Percentiles rank a stretch among this genome's conserved stretches.
Conservation (phyloP, 345 rosid genomes). For the Angophora floribunda region DNA sequence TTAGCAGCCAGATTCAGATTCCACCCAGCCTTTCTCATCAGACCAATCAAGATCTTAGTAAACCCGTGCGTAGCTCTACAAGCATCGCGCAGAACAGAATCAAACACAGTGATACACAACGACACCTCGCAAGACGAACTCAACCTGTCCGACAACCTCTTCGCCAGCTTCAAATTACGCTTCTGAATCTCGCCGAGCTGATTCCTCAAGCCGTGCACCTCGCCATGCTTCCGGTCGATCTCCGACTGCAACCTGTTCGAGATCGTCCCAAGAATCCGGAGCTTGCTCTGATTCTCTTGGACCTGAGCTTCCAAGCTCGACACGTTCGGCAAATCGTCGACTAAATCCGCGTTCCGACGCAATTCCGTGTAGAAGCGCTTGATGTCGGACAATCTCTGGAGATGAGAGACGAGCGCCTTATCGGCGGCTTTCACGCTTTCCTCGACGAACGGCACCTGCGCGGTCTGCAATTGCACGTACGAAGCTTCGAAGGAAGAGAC, state of each 20-base stretch:
- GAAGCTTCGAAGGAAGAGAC: constrained; percentile 81
- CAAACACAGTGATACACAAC: constrained; percentile 52
- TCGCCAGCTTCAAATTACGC: constrained; percentile 40
- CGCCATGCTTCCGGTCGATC: constrained; percentile 60
- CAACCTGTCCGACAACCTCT: constrained; percentile 39
- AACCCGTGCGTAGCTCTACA: constrained; percentile 53
- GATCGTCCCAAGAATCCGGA: constrained; percentile 58
- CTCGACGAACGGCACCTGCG: constrained; percentile 72
- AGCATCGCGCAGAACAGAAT: constrained; percentile 57
- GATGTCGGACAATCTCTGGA: constrained; percentile 61
- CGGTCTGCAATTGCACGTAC: constrained; percentile 73
- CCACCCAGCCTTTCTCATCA: constrained; percentile 90
- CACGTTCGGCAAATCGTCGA: constrained; percentile 34
- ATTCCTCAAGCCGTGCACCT: constrained; percentile 47
- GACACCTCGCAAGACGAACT: constrained; percentile 44
- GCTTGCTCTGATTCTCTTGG: constrained; percentile 92
- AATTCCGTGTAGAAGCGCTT: constrained; percentile 44
- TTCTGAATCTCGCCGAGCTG: constrained; percentile 52
- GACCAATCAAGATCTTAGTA: constrained; percentile 55
- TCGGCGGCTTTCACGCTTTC: constrained; percentile 62
- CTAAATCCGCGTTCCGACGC: constrained; percentile 35
- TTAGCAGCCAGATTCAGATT: constrained; percentile 78
- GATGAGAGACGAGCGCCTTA: constrained; percentile 59
- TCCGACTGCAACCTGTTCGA: constrained; percentile 73
- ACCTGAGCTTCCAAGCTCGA: constrained; percentile 87